Evolutionary conservation across 768 basidiomycete genomes (phyloP).

Genomic region (Suillus americanus): DNA sequence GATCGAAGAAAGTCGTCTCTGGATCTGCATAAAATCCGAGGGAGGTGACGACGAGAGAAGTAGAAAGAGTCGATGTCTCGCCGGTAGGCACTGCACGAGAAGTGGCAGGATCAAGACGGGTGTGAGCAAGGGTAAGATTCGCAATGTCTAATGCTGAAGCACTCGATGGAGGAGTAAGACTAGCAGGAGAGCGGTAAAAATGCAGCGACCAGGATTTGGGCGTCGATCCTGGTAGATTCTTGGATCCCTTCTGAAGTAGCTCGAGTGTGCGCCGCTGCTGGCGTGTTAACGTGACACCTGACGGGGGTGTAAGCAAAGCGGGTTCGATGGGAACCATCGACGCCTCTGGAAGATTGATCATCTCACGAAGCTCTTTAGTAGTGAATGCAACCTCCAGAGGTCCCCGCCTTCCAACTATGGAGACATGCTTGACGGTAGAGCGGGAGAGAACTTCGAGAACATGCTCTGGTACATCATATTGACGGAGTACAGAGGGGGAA

Average conservation of each 20-base stretch:
- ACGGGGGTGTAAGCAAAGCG: slow-evolving; percentile 39
- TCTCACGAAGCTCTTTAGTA: slow-evolving; percentile 89
- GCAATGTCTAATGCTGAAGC: slow-evolving; percentile 24
- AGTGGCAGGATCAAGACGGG: slow-evolving; percentile 49
- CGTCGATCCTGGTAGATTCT: slow-evolving; percentile 46
- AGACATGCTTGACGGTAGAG: slow-evolving; percentile 71
- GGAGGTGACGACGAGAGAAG: slow-evolving; percentile 83
- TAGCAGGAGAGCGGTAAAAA: slow-evolving; percentile 74
- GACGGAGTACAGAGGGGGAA: slow-evolving; percentile 53
- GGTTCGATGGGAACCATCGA: slow-evolving; percentile 64
- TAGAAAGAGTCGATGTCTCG: slow-evolving; percentile 47
- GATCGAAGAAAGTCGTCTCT: slow-evolving; percentile 56
- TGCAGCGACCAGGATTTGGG: slow-evolving; percentile 77
- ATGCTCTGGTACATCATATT: slow-evolving; percentile 75
- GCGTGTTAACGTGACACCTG: slow-evolving; percentile 43
- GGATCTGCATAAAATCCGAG: slow-evolving; percentile 84
- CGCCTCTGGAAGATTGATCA: slow-evolving; percentile 62
- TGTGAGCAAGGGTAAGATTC: slow-evolving; percentile 60
- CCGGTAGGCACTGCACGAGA: slow-evolving; percentile 56
- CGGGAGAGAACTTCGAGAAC: slow-evolving; percentile 67
- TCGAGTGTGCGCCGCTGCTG: slow-evolving; percentile 69
- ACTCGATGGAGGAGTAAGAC: slow-evolving; percentile 34
- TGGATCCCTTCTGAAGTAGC: slow-evolving; percentile 66
- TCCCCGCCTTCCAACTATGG: slow-evolving; percentile 83
- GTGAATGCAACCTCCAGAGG: slow-evolving; percentile 90